Evolutionary conservation across 495 filamentous ascomycete genomes (phyloP), one percentile per base, ranked within the genome.

Genomic region (Aspergillus cavernicola): DNA sequence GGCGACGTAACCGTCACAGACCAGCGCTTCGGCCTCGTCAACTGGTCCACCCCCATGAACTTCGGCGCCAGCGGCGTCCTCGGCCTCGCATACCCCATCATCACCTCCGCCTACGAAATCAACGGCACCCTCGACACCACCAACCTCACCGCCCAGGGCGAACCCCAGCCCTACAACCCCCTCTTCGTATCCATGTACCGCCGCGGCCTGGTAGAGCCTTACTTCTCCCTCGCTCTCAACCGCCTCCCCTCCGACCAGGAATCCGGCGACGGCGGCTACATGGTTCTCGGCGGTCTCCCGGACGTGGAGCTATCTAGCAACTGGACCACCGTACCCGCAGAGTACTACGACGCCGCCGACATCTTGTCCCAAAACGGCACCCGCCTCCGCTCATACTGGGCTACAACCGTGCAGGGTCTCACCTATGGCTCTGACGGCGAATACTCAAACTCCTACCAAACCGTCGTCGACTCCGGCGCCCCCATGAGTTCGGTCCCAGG

Each of bases 381-480:
- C 13, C 4, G 11, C 13, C 47, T 57, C 5, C 54, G 58, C 31
- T 58, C 62, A 3, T 67, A 66, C 53, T 69, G 66, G 66, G 49
- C 62, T 0, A 56, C 53, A 0, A 62, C 67, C 16, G 44, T 70
- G 13, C n/a, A 22, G 0, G 29, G 29, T 1, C 53, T 59, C 13
- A 52, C 4, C n/a, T 66, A 60, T 37, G 65, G 64, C 66, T 31
- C 35, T 24, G 11, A 60, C 56, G 35, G 24, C 46, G 19, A 13
- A 7, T 50, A 39, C 22, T 19, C 6, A 1, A 28, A n/a, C 11
- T 47, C 59, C 1, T 67, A 61, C 44, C 65, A 67, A 47, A 81
- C 78, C 0, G 82, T 85, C 58, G 75, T 89, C 50, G 88, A 92
- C 68, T 80, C 85, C 0, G 88, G 87, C 28, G 88, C 87, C 5